Evolutionary conservation across 768 basidiomycete genomes (phyloP).

Genomic region (Pleurotus ostreatus): DNA sequence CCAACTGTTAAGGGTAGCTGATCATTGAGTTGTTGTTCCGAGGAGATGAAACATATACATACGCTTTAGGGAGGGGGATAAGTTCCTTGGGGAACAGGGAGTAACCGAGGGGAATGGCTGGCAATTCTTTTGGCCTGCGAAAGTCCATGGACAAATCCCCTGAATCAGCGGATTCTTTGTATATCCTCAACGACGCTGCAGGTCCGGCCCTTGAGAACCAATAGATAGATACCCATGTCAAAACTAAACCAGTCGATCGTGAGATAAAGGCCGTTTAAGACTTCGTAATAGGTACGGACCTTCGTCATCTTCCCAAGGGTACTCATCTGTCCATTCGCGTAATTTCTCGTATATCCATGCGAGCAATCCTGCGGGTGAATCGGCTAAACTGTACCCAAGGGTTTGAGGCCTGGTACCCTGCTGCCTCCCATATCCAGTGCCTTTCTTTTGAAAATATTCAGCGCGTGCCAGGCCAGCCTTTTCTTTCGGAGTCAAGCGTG

Average conservation of each 20-base stretch:
- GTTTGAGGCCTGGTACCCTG: constrained; percentile 33
- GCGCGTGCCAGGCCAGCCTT: constrained; percentile 27
- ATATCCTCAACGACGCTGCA: constrained; percentile 52
- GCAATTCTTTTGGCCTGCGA: neutral
- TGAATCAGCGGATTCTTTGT: constrained; percentile 39
- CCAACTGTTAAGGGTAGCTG: constrained; percentile 14
- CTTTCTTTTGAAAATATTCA: constrained; percentile 20
- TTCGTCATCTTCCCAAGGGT: constrained; percentile 48
- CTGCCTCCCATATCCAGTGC: constrained; percentile 21
- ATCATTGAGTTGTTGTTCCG: neutral
- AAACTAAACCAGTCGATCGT: constrained; percentile 29
- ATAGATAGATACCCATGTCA: constrained; percentile 62
- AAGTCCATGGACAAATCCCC: constrained; percentile 1
- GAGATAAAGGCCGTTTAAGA: neutral
- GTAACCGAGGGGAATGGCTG: constrained; percentile 1
- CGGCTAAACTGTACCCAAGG: constrained; percentile 36
- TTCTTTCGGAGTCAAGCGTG: constrained; percentile 18
- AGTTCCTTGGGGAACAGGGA: constrained; percentile 26
- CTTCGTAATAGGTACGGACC: neutral
- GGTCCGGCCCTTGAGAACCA: constrained; percentile 59
- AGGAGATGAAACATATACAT: constrained; percentile 9
- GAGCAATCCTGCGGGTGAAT: constrained; percentile 40
- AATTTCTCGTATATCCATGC: constrained; percentile 50
- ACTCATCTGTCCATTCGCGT: constrained; percentile 43
- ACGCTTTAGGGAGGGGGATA: constrained; percentile 24